These are phyloP conservation scores for Phaeosphaeria sp. DNA, from an alignment of 2,329 filamentous ascomycete genomes.

Conservation along the genomic window DNA sequence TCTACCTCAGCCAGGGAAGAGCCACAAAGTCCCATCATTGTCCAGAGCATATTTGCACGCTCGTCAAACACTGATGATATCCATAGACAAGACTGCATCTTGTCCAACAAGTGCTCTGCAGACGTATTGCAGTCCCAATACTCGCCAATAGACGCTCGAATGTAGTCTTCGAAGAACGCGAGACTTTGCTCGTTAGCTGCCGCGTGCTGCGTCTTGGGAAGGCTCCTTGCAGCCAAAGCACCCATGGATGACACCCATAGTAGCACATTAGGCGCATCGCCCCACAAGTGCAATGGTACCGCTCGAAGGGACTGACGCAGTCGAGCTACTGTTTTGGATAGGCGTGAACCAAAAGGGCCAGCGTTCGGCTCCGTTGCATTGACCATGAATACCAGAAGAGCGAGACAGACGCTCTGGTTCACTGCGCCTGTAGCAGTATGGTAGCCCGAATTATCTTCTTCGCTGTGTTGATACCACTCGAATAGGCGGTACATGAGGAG, in stretches of 20 bases:
- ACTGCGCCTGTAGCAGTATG: slow-evolving; percentile 12
- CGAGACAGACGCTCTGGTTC: slow-evolving; percentile 36
- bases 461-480: slow-evolving; percentile 33
- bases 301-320: slow-evolving; percentile 24
- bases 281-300: slow-evolving; percentile 26
- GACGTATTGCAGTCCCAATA: slow-evolving; percentile 10
- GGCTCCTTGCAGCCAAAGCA: slow-evolving; percentile 27
- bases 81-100: slow-evolving; percentile 28
- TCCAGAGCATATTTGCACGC: slow-evolving; percentile 24
- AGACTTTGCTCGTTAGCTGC: slow-evolving; percentile 4
- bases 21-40: slow-evolving; percentile 25
- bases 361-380: slow-evolving; percentile 27
- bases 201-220: slow-evolving; percentile 3
- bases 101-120: slow-evolving; percentile 22
- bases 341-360: slow-evolving; percentile 17
- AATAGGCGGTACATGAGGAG: slow-evolving; percentile 36
- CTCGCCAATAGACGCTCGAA: slow-evolving; percentile 14
- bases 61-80: slow-evolving; percentile 27
- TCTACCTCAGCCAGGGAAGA: slow-evolving; percentile 6
- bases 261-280: slow-evolving; percentile 25
- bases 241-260: slow-evolving; percentile 42
- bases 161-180: slow-evolving; percentile 28
- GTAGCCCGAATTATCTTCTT: slow-evolving; percentile 1
- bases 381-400: slow-evolving; percentile 34
- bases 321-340: slow-evolving; percentile 29